A percentile compares a stretch with the other conserved stretches of the same genome.
These are phyloP conservation scores for Trichoderma asperellum DNA, from an alignment of 2,329 filamentous ascomycete species.

Conservation along the genomic window DNA sequence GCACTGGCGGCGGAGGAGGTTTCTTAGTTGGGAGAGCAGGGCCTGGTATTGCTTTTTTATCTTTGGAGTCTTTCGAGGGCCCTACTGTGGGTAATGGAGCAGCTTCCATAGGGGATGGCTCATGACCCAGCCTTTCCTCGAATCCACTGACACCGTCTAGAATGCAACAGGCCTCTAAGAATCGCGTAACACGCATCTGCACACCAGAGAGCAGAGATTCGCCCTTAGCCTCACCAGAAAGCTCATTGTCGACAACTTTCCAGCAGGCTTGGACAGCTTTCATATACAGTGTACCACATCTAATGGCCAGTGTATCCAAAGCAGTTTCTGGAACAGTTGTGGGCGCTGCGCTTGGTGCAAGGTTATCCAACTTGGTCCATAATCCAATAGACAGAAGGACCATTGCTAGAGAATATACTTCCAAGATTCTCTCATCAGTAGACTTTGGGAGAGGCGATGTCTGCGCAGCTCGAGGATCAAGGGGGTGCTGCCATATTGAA, in stretches of 20 bases:
- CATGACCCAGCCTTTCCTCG: conserved; percentile 57
- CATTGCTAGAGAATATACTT: conserved; percentile 75
- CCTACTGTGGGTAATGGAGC: neutral
- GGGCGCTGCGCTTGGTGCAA: conserved; percentile 49
- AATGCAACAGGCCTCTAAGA: conserved; percentile 63
- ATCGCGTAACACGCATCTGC: conserved; percentile 60
- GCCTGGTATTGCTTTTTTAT: conserved; percentile 3
- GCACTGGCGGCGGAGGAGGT: neutral
- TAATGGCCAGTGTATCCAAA: conserved; percentile 64
- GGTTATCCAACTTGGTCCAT: conserved; percentile 68
- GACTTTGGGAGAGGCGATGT: conserved; percentile 53
- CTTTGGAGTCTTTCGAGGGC: conserved; percentile 22
- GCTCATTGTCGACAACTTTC: conserved; percentile 67
- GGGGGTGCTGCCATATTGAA: conserved; percentile 61
- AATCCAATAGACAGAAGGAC: conserved; percentile 74
- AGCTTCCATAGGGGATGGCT: conserved; percentile 43
- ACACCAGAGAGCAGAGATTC: conserved; percentile 58
- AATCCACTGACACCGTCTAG: conserved; percentile 62
- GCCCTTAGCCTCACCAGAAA: conserved; percentile 50
- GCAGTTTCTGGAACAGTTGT: conserved; percentile 64
- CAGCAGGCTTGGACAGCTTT: conserved; percentile 74
- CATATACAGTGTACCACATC: conserved; percentile 75
- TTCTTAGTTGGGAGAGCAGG: conserved; percentile 24
- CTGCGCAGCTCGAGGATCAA: conserved; percentile 59
- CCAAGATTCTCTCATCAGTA: conserved; percentile 62